A percentile compares a stretch with the other conserved stretches of the same genome.
phyloP scores from a whole-genome alignment of 352 stramenopile species.

The Chrysophaeum taylorii region DNA sequence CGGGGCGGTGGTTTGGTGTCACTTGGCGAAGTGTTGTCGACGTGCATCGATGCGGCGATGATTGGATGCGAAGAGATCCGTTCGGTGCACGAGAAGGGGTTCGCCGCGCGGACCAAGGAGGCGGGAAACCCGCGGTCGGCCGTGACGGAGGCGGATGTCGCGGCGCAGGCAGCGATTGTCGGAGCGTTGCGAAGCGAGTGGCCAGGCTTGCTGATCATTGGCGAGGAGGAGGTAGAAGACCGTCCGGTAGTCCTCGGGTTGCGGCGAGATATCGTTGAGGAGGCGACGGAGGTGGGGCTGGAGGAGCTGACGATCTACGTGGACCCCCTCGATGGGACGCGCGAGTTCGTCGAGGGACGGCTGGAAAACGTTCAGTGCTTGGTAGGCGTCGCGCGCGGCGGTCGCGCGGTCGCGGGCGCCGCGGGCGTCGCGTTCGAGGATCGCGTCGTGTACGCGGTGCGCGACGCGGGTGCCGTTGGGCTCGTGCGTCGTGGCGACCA shows the following conservation, averaged over 20 bases:
- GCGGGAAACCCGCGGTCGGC: constrained; percentile 37
- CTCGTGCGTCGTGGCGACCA: neutral
- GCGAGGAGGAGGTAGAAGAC: constrained; percentile 45
- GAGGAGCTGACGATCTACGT: constrained; percentile 40
- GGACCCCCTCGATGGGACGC: constrained; percentile 49
- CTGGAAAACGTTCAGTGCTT: constrained; percentile 44
- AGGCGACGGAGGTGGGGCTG: neutral
- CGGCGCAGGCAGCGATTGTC: constrained; percentile 44
- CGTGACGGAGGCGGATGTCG: constrained; percentile 41
- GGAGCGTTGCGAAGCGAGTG: constrained; percentile 26
- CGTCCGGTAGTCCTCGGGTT: constrained; percentile 6
- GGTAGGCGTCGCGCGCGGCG: constrained; percentile 37
- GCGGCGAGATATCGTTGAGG: constrained; percentile 17
- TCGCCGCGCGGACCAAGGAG: constrained; percentile 29
- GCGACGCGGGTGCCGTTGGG: neutral
- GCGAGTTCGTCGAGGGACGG: constrained; percentile 49
- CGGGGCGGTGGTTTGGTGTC: too few relatives aligned
- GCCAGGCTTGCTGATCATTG: constrained; percentile 40
- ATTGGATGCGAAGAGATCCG: constrained; percentile 31
- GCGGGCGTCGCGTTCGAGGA: constrained; percentile 41
- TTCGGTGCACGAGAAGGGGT: neutral
- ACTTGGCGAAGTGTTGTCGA: constrained; percentile 22
- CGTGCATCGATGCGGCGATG: constrained; percentile 29
- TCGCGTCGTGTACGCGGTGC: constrained; percentile 7
- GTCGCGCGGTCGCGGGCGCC: constrained; percentile 33